These are phyloP conservation scores for Mortierella antarctica DNA, from an alignment of 192 early-diverging fungal species.

Conservation along the genomic window DNA sequence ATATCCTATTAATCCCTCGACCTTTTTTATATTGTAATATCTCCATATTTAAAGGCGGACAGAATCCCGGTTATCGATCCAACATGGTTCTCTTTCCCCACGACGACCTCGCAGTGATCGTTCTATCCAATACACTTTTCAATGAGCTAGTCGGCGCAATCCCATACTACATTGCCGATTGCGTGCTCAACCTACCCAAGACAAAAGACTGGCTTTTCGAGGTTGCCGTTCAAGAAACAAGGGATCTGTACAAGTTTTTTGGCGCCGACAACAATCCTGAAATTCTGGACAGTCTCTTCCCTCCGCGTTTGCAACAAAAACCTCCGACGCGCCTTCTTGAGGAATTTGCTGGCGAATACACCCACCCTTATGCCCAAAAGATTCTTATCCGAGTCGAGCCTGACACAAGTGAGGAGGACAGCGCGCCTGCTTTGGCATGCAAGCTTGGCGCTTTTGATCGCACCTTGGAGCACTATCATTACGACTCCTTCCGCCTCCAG, in stretches of 20 bases:
- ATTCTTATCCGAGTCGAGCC: constrained; percentile 15
- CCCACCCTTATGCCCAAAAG: constrained; percentile 19
- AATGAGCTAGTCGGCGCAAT: constrained; percentile 2
- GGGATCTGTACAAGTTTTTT: constrained; percentile 18
- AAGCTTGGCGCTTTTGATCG: constrained; percentile 12
- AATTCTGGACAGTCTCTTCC: constrained; percentile 8
- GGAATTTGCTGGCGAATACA: constrained; percentile 19
- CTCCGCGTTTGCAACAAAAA: constrained; percentile 11
- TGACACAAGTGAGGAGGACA: constrained; percentile 6
- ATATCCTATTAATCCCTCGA: constrained; percentile 9
- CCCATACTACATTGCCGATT: constrained; percentile 18
- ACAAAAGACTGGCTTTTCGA: constrained; percentile 26
- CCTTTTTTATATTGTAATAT: constrained; percentile 15
- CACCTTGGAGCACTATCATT: constrained; percentile 22
- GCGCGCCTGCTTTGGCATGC: constrained; percentile 11
- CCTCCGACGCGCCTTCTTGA: constrained; percentile 13
- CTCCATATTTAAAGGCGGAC: constrained; percentile 2
- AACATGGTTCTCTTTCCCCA: constrained; percentile 16
- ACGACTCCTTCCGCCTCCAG: constrained; percentile 22
- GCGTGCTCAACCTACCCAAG: constrained; percentile 13
- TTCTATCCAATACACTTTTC: constrained; percentile 9
- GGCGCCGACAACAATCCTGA: constrained; percentile 18
- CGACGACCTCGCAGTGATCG: constrained; percentile 21
- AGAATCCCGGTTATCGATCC: constrained; percentile 16
- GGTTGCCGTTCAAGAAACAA: constrained; percentile 7